Evolutionary conservation across 768 basidiomycete species (phyloP).

Genomic region (Hemileccinum impolitum): DNA sequence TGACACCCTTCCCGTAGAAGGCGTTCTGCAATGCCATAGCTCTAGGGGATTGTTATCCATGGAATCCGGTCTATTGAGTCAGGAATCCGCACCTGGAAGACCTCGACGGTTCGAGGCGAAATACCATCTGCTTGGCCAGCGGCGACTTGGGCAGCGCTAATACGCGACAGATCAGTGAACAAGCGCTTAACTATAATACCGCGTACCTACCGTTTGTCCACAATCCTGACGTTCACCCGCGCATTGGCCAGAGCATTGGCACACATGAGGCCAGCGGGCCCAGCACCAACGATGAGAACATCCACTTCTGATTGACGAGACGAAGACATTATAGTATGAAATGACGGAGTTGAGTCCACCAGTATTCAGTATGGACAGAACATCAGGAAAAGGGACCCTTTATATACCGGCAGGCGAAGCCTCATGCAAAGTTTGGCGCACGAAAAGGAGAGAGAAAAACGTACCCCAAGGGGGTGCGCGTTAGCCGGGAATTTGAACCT

Average conservation of each 20-base stretch:
- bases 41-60: slow-evolving; percentile 37
- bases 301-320: slow-evolving; percentile 33
- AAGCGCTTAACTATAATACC: background rate
- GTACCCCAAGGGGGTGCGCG: background rate
- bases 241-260: slow-evolving; percentile 39
- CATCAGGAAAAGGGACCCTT: background rate
- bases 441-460: background rate
- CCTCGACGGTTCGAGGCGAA: slow-evolving; percentile 35
- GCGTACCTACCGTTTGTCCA: slow-evolving; percentile 37
- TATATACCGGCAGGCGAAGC: background rate
- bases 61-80: background rate
- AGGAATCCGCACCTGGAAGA: slow-evolving; percentile 38
- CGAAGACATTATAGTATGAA: slow-evolving; percentile 10
- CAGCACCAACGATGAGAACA: slow-evolving; percentile 42
- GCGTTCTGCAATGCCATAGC: slow-evolving; percentile 68
- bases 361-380: background rate
- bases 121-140: slow-evolving; percentile 30
- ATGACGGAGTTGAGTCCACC: background rate
- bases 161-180: background rate
- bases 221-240: slow-evolving; percentile 35
- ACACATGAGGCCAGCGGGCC: slow-evolving; percentile 42
- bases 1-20: slow-evolving; percentile 59
- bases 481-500: background rate
- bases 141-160: slow-evolving; percentile 16
- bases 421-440: background rate